A percentile compares a stretch with the other conserved stretches of the same genome.
phyloP scores from a whole-genome alignment of 371 early-diverging fungal species.

The Rhizopus stolonifer region DNA sequence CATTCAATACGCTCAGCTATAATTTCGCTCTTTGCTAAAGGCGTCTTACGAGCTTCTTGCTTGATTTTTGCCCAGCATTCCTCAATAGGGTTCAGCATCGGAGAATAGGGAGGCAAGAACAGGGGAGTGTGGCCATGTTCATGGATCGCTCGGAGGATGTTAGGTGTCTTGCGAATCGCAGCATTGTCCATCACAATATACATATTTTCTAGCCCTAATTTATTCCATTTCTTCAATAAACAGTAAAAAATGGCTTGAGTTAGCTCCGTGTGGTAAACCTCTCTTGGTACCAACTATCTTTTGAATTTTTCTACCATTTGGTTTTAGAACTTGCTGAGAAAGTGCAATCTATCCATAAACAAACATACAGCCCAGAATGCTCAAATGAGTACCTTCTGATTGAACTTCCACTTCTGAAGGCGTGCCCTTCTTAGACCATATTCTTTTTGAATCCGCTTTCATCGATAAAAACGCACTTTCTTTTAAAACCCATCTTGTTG shows the following conservation, averaged over 20 bases:
- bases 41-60: slow-evolving; percentile 4
- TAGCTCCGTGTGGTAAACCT: background rate
- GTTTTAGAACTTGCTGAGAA: slow-evolving; percentile 16
- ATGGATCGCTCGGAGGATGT: slow-evolving; percentile 7
- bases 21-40: slow-evolving; percentile 12
- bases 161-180: slow-evolving; percentile 18
- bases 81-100: slow-evolving; percentile 17
- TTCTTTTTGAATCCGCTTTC: slow-evolving; percentile 2
- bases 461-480: background rate
- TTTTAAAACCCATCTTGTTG: background rate
- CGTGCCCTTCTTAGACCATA: slow-evolving; percentile 9
- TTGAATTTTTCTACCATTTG: background rate
- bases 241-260: background rate
- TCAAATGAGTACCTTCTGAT: slow-evolving; percentile 8
- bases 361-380: slow-evolving; percentile 10
- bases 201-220: too few species aligned
- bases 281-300: slow-evolving; percentile 14
- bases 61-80: too few species aligned
- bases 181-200: too few species aligned
- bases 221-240: too few species aligned
- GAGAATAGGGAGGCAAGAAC: slow-evolving; percentile 15
- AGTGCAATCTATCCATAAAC: slow-evolving; percentile 11
- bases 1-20: slow-evolving; percentile 22
- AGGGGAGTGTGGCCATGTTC: slow-evolving; percentile 14
- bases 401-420: slow-evolving; percentile 16